Base-by-base conservation (phyloP, 75 land plant genomes). In the Selaginella tamariscina region DNA sequence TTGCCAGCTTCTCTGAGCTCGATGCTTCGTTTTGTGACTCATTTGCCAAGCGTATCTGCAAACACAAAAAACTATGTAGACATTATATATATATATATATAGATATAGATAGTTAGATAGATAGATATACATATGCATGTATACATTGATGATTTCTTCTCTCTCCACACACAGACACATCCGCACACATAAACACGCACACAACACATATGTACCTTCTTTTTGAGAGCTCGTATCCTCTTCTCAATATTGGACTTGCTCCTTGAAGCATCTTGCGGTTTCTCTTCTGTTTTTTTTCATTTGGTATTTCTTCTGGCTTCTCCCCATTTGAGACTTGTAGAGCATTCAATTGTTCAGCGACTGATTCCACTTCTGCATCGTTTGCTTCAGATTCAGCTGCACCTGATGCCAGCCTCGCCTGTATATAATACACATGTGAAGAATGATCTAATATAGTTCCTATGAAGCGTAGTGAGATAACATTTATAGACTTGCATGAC, bases 321-420 rank as follows among this genome's bases (percentile, higher is more conserved):
- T 65, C 33, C 32, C 62, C 2, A 1, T 68, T 33, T 11, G 62
- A 68, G 9, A 72, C 71, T 0, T 56, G 27, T 9, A 72, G 32
- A 39, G 71, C 21, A 30, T 66, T 32, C 57, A 72, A 26, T 31
- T 72, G 54, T 33, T 72, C 31, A 22, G 69, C 29, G 32, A 72
- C 33, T 39, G 49, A 39, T 27, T 20, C 21, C 1, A 20, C 44
- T 32, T 54, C 32, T 1, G 27, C 39, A 27, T 63, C 55, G 20
- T 56, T 71, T 1, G 49, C 70, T 24, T 2, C 55, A 23, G 55
- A 65, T 13, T 66, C 72, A 31, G 49, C 15, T 39, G 49, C 15
- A 5, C 11, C 15, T 15, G 49, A 39, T 39, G 11, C 49, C 49
- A 39, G 49, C 15, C 15, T 39, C 15, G 49, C 49, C 49, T 39